Evolutionary conservation across 2,329 filamentous ascomycete genomes (phyloP).

Genomic region (Phialocephala sp.): DNA sequence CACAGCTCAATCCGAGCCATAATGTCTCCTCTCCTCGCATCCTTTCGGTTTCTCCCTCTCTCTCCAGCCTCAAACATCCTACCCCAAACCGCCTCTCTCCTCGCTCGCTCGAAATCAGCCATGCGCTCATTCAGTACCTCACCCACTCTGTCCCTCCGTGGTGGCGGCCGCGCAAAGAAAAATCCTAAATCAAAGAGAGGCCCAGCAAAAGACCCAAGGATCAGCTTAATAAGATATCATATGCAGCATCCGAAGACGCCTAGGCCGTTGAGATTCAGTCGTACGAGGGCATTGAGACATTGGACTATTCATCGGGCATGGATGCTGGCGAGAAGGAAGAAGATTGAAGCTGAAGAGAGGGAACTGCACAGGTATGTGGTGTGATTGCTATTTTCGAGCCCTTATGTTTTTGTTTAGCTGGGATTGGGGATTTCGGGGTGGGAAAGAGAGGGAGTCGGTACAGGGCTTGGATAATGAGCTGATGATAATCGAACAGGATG

Average conservation of each 20-base stretch:
- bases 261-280: conserved; percentile 84
- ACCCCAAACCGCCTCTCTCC: conserved; percentile 9
- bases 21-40: conserved; percentile 36
- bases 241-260: conserved; percentile 71
- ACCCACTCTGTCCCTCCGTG: conserved; percentile 18
- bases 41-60: conserved; percentile 31
- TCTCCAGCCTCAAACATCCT: conserved; percentile 8
- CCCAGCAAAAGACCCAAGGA: conserved; percentile 33
- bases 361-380: conserved; percentile 71
- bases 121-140: conserved; percentile 34
- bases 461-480: background rate
- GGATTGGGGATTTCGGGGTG: background rate
- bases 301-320: conserved; percentile 99
- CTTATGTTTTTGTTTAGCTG: background rate
- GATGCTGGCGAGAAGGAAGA: conserved; percentile 77
- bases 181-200: conserved; percentile 16
- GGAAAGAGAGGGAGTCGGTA: background rate
- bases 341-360: conserved; percentile 65
- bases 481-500: conserved; percentile 46
- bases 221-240: conserved; percentile 68
- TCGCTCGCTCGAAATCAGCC: conserved; percentile 6
- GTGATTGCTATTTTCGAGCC: background rate
- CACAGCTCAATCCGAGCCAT: conserved; percentile 22
- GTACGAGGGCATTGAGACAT: conserved; percentile 86
- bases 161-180: conserved; percentile 23